A percentile compares a stretch with the other conserved stretches of the same genome.
These are phyloP conservation scores for Trichoderma koningii DNA, from an alignment of 2,329 filamentous ascomycete species.

Conservation along the genomic window DNA sequence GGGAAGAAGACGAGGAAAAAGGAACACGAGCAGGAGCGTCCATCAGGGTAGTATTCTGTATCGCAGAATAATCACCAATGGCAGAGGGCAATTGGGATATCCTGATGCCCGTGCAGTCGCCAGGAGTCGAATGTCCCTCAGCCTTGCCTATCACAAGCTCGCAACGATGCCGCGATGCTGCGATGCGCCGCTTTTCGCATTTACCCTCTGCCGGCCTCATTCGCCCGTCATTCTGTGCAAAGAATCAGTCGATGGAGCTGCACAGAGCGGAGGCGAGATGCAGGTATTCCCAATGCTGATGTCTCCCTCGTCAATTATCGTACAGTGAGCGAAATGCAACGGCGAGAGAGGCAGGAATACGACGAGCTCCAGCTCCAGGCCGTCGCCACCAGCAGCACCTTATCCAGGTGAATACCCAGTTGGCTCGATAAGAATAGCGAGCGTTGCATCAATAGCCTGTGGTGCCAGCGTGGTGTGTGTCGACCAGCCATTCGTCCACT, in stretches of 20 bases:
- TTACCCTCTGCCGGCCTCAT: constrained; percentile 21
- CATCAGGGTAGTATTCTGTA: constrained; percentile 17
- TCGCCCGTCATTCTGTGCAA: constrained; percentile 7
- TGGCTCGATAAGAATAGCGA: constrained; percentile 20
- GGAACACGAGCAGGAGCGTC: neutral
- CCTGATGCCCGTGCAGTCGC: constrained; percentile 10
- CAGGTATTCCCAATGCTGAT: constrained; percentile 21
- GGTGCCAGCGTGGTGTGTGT: constrained; percentile 25
- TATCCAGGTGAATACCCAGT: constrained; percentile 24
- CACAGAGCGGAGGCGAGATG: constrained; percentile 18
- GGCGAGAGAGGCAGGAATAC: constrained; percentile 5
- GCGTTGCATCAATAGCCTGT: constrained; percentile 20
- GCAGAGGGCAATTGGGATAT: constrained; percentile 13
- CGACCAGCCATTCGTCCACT: constrained; percentile 19
- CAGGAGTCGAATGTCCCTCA: constrained; percentile 4
- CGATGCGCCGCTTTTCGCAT: constrained; percentile 12
- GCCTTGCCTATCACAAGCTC: constrained; percentile 25
- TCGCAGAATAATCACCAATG: constrained; percentile 23
- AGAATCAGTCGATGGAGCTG: constrained; percentile 17
- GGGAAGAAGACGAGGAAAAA: neutral
- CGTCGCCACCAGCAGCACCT: constrained; percentile 18
- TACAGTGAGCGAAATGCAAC: constrained; percentile 18
- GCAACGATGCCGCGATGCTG: constrained; percentile 8
- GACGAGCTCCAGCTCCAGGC: constrained; percentile 16
- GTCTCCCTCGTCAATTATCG: neutral